These are phyloP conservation scores for Xylaria sp. DNA, from an alignment of 2,329 filamentous ascomycete genomes.

Conservation along the genomic window DNA sequence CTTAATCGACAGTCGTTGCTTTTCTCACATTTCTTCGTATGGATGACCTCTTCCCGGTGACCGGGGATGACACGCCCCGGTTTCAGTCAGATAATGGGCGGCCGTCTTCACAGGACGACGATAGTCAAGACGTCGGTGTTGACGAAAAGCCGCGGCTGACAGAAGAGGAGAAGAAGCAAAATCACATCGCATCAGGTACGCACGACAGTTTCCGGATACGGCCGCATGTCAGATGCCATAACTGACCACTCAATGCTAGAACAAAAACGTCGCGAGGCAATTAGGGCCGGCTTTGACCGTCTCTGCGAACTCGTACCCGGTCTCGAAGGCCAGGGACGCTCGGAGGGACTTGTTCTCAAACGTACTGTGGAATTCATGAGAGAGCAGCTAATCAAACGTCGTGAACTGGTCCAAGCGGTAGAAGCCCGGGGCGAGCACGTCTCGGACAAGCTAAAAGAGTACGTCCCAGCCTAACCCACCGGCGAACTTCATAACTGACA, in stretches of 20 bases:
- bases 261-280: conserved; percentile 75
- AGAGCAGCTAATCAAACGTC: conserved; percentile 68
- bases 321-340: conserved; percentile 83
- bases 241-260: conserved; percentile 48
- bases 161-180: conserved; percentile 66
- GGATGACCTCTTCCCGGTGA: too few species aligned
- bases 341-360: conserved; percentile 84
- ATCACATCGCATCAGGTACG: conserved; percentile 65
- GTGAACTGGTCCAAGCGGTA: conserved; percentile 67
- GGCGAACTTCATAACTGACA: conserved; percentile 9
- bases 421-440: conserved; percentile 65
- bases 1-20: neutral
- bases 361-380: conserved; percentile 74
- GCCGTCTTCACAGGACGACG: conserved; percentile 45
- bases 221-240: neutral
- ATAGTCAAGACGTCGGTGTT: conserved; percentile 40
- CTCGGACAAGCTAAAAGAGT: conserved; percentile 59
- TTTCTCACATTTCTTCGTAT: neutral
- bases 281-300: conserved; percentile 84
- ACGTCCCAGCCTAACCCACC: conserved; percentile 35
- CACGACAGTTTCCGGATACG: neutral
- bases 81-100: conserved; percentile 31
- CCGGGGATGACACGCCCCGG: too few species aligned
- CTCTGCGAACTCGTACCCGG: conserved; percentile 84
- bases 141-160: conserved; percentile 64